Evolutionary conservation across 2,329 filamentous ascomycete genomes (phyloP), one percentile per base, ranked within the genome.

Genomic region (Leptographium lundbergii): DNA sequence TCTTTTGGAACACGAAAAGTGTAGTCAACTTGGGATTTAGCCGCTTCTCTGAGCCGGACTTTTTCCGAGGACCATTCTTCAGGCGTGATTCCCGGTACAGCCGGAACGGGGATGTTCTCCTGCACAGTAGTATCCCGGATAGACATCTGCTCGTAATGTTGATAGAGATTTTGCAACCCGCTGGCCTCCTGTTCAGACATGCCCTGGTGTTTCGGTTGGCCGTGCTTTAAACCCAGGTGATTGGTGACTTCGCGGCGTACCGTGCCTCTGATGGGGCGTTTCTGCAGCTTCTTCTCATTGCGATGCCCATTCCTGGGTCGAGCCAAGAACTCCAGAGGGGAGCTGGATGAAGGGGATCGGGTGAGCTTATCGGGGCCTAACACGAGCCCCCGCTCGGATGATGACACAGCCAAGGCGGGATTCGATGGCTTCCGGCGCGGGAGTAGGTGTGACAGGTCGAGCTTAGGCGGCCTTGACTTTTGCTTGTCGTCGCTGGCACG

Each of bases 111-210:
- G 29, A 25, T 11, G 3, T 47, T 3, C n/a, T 52, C 25, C 6
- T 60, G 69, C 47, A 65, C 65, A 50, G 73, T 66, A 3, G 75
- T 68, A 47, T 77, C 69, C 17, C 75, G 75, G 59, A 80, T 76
- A 0, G 78, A 77, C 72, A 77, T 77, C 63, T 81, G 75, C 66
- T 83, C 81, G 64, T 84, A 82, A 64, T 83, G 79, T 59, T 80
- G 72, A 64, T 83, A 82, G 3, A 84, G 70, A 57, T 76, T 76
- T 51, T 78, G 72, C 25, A 81, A 67, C 3, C 74, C 75, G 19
- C 13, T 39, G 7, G 11, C 27, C 6, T 59, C 53, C 1, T 32
- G 52, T 10, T 34, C 42, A 5, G 42, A 25, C 9, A 54, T 25
- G 19, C 56, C 45, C 13, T 34, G 24, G 5, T 22, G 22, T 29